Evolutionary conservation across 495 filamentous ascomycete genomes (phyloP), one percentile per base, ranked within the genome.

Genomic region (Aspergillus olivimuriae): DNA sequence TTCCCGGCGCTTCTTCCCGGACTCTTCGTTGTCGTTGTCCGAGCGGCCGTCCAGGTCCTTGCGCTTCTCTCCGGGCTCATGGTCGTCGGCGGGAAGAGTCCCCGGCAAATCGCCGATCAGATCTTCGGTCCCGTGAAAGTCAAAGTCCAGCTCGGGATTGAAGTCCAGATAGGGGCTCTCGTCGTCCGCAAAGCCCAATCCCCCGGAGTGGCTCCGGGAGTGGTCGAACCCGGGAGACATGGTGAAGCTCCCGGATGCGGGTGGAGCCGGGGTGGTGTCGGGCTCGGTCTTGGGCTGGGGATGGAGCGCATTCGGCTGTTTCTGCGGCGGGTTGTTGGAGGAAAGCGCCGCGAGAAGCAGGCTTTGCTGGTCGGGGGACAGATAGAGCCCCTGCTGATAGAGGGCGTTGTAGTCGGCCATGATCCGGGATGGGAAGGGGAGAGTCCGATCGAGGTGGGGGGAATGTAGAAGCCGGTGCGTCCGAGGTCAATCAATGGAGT

Each of bases 91-190:
- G 26, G 72, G 64, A 30, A 66, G 53, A 23, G 66, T 55, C 4
- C 73, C 82, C 2, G 87, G 87, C 24, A 91, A 56, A 42, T 86
- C 83, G 24, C 84, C 88, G 61, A 91, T 90, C 72, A 94, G 75
- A 52, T 80, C 72, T 32, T 69, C 75, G 0, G 65, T 53, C 34
- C 71, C 75, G 34, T 68, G 73, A 41, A 80, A 80, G 42, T 86
- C 84, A 57, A 76, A 80, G 54, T 88, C 83, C 33, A 80, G 74
- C 24, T 90, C 85, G 20, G 84, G 74, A 34, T 83, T 81, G 55
- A 85, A 91, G 55, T 94, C 89, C 43, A 94, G 73, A 57, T 83
- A 88, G 5, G 90, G 86, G 51, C 84, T 91, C 22, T 85, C 84
- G 43, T 90, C 73, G 18, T 76, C 52, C 18, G 75, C 56, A 71